Conservation (phyloP, 192 early-diverging fungal genomes). For the Kickxella alabastrina region DNA sequence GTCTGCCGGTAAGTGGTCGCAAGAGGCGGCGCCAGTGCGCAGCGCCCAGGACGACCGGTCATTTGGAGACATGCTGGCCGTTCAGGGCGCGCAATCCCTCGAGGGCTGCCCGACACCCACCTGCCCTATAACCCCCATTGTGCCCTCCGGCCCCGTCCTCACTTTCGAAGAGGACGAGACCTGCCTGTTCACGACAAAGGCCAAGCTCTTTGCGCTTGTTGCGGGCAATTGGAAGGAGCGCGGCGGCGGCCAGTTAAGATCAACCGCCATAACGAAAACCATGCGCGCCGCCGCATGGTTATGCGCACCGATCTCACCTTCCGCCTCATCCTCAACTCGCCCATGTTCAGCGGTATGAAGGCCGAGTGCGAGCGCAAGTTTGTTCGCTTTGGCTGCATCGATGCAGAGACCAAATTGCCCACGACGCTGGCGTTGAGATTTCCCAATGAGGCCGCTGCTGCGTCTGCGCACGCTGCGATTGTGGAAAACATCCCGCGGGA, state of each 20-base stretch:
- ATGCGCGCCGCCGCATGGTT: constrained; percentile 21
- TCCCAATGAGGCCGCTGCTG: constrained; percentile 24
- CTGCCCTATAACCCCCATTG: too few species aligned
- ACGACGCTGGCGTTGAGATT: constrained; percentile 32
- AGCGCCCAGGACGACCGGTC: too few species aligned
- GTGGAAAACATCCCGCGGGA: constrained; percentile 3
- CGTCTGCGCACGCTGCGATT: constrained; percentile 11
- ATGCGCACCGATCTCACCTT: constrained; percentile 50
- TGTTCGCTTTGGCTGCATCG: constrained; percentile 38
- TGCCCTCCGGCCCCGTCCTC: too few species aligned
- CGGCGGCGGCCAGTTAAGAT: constrained; percentile 47
- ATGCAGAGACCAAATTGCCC: constrained; percentile 13
- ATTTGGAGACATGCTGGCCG: constrained; percentile 39
- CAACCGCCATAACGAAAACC: constrained; percentile 24
- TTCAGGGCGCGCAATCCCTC: constrained; percentile 30
- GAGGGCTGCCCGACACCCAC: too few species aligned
- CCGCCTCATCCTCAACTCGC: constrained; percentile 45
- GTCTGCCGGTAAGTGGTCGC: too few species aligned
- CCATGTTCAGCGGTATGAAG: constrained; percentile 39
- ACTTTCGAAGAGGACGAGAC: constrained; percentile 53
- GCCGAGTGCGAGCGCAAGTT: constrained; percentile 22
- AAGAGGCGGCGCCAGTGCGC: too few species aligned
- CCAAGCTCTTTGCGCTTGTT: constrained; percentile 46
- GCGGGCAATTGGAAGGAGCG: constrained; percentile 45
- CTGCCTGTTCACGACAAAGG: constrained; percentile 36